These are phyloP conservation scores for Populus pruinosa DNA, from an alignment of 345 rosid species.

Conservation along the genomic window DNA sequence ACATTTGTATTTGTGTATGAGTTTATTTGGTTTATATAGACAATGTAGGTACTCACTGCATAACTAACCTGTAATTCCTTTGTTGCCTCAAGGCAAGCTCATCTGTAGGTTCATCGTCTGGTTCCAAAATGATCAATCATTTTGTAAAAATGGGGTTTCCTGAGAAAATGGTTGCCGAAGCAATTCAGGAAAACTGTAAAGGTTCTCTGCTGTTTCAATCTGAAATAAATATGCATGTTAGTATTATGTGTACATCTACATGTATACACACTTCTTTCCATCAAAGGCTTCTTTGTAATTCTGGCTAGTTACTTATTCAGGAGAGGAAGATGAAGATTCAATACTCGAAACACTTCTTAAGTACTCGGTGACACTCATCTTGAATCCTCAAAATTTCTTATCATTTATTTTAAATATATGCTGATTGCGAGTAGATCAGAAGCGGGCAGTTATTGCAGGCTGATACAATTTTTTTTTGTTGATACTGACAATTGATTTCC, in stretches of 20 bases:
- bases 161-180: constrained; percentile 54
- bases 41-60: not conserved
- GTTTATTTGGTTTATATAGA: not conserved
- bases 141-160: constrained; percentile 76
- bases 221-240: not conserved
- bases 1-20: not conserved
- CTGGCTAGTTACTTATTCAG: constrained; percentile 30
- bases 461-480: not conserved
- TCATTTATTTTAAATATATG: not conserved
- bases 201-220: not conserved
- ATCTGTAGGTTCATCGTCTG: constrained; percentile 44
- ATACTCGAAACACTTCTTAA: constrained; percentile 56
- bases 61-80: constrained; percentile 5
- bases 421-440: not conserved
- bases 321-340: constrained; percentile 41
- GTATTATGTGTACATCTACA: not conserved
- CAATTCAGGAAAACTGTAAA: constrained; percentile 63
- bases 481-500: constrained; percentile 7
- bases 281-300: constrained; percentile 12
- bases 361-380: constrained; percentile 40
- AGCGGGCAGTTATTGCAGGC: not conserved
- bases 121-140: constrained; percentile 47
- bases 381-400: not conserved
- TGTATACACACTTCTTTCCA: not conserved
- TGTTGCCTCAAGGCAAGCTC: constrained; percentile 43